phyloP scores from a whole-genome alignment of 1,284 basidiomycete species.

The Ganoderma boninense region DNA sequence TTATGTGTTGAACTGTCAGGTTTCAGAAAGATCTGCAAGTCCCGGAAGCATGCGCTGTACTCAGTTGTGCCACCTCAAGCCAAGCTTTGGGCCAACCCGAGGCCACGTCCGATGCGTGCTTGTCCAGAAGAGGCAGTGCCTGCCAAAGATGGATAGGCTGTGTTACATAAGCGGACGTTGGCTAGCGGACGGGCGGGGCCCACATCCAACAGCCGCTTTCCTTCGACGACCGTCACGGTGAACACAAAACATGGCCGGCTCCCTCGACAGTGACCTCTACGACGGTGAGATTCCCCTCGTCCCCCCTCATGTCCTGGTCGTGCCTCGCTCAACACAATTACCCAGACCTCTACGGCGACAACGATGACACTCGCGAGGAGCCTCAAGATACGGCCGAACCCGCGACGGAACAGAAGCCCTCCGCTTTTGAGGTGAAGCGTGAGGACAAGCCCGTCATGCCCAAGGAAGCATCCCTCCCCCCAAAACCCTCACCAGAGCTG shows the following conservation, averaged over 20 bases:
- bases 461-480: slow-evolving; percentile 35
- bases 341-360: slow-evolving; percentile 37
- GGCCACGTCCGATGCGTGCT: background rate
- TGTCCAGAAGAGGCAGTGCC: background rate
- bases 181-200: background rate
- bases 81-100: too few relatives aligned
- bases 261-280: slow-evolving; percentile 38
- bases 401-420: slow-evolving; percentile 18
- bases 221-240: slow-evolving; percentile 11
- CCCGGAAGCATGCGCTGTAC: too few relatives aligned
- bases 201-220: background rate
- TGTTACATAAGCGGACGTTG: background rate
- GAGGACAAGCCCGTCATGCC: slow-evolving; percentile 23
- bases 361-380: slow-evolving; percentile 32
- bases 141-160: background rate
- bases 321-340: background rate
- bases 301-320: background rate
- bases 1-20: too few relatives aligned
- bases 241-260: slow-evolving; percentile 32
- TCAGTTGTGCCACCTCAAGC: too few relatives aligned
- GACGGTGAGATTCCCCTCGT: slow-evolving; percentile 27
- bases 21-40: too few relatives aligned
- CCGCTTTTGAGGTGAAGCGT: slow-evolving; percentile 20
- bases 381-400: slow-evolving; percentile 23
- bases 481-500: slow-evolving; percentile 44